Evolutionary conservation across 1,284 basidiomycete genomes (phyloP).

Genomic region (Xerocomus tenax): DNA sequence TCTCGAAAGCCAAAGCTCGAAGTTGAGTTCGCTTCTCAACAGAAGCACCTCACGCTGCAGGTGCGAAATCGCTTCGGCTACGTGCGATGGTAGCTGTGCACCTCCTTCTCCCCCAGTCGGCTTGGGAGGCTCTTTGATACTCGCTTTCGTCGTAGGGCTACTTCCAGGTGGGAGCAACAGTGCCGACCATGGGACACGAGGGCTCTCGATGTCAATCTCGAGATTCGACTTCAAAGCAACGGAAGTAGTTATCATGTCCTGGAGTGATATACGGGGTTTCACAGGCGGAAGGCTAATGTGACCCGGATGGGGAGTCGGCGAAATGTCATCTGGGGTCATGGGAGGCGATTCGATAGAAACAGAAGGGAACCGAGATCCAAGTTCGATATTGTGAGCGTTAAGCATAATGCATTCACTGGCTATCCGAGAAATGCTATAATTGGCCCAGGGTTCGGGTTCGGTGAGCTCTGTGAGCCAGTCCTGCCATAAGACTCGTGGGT

Average conservation of each 20-base stretch:
- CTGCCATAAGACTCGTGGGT: constrained; percentile 63
- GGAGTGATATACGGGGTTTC: constrained; percentile 49
- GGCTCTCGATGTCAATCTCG: constrained; percentile 49
- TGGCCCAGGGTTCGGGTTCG: constrained; percentile 57
- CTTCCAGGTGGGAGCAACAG: constrained; percentile 31
- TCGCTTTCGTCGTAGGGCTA: constrained; percentile 17
- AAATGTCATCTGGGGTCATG: constrained; percentile 16
- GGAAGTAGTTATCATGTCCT: constrained; percentile 62
- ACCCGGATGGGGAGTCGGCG: constrained; percentile 26
- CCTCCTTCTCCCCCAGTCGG: constrained; percentile 9
- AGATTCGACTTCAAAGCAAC: constrained; percentile 60
- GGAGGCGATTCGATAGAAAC: constrained; percentile 15
- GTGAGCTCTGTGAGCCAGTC: constrained; percentile 57
- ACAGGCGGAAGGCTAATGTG: constrained; percentile 21
- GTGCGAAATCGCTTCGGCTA: constrained; percentile 53
- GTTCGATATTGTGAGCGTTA: constrained; percentile 49
- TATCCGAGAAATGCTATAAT: constrained; percentile 59
- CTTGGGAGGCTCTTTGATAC: constrained; percentile 12
- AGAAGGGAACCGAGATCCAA: constrained; percentile 33
- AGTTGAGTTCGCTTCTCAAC: constrained; percentile 70
- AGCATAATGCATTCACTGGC: constrained; percentile 66
- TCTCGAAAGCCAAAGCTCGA: constrained; percentile 70
- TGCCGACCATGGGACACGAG: constrained; percentile 41
- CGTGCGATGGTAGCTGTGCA: constrained; percentile 36
- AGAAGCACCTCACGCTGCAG: constrained; percentile 68